Evolutionary conservation across 495 filamentous ascomycete genomes (phyloP).

Genomic region (Acidomyces sp.): DNA sequence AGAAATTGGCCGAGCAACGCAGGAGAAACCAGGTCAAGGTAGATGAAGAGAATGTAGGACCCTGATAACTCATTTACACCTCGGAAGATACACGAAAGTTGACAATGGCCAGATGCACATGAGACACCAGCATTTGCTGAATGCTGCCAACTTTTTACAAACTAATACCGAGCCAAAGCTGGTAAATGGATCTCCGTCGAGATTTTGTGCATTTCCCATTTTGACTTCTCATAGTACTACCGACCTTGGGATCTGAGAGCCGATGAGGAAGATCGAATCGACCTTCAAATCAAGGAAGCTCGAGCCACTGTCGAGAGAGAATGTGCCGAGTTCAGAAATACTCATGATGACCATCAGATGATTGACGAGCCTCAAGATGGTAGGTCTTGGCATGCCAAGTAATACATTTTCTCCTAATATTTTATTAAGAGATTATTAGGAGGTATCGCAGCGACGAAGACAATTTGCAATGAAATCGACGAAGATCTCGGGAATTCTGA

Average conservation of each 20-base stretch:
- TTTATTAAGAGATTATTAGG: no score
- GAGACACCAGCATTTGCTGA: slow-evolving; percentile 57
- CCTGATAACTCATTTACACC: slow-evolving; percentile 4
- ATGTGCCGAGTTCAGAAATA: slow-evolving; percentile 37
- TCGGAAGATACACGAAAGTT: no score
- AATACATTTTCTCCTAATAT: background rate
- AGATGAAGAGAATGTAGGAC: slow-evolving; percentile 64
- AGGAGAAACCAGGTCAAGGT: slow-evolving; percentile 60
- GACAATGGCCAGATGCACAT: slow-evolving; percentile 53
- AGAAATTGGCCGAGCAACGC: slow-evolving; percentile 45
- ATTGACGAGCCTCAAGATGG: slow-evolving; percentile 16
- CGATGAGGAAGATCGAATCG: slow-evolving; percentile 48
- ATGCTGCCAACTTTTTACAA: slow-evolving; percentile 59
- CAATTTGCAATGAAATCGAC: no score
- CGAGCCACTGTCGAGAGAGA: slow-evolving; percentile 40
- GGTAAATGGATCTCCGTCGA: slow-evolving; percentile 40
- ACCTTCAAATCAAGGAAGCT: slow-evolving; percentile 44
- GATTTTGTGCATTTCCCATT: background rate
- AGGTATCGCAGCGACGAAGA: no score
- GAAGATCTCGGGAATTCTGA: background rate
- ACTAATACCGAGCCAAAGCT: slow-evolving; percentile 64
- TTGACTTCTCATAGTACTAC: slow-evolving; percentile 51
- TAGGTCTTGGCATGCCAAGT: background rate
- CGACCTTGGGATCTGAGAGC: slow-evolving; percentile 67
- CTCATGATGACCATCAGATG: slow-evolving; percentile 11